Base-by-base conservation (phyloP, 148 eudicot genomes). In the Nepenthes mirabilis region DNA sequence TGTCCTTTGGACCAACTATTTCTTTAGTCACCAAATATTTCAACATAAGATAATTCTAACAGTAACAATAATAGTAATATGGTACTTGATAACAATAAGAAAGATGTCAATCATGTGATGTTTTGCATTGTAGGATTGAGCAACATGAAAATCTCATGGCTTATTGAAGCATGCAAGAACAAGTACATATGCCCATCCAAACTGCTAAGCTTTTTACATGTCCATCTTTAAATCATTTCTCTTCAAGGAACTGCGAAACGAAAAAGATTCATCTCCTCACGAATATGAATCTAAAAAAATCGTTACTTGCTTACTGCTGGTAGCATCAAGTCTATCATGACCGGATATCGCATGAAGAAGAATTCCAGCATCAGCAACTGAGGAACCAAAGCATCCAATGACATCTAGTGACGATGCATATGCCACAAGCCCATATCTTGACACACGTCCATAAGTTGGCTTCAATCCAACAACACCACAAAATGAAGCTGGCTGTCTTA, bases 381-480 rank as follows among this genome's bases (percentile, higher is more conserved):
- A 84, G 43, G 99, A 79, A 68, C 95, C 97, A 67, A 94, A 89
- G 77, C 99, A 94, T 48, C 99, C 99, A 55, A 89, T 81, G 36
- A 84, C 97, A 86, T 94, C 99, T 63, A 94, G 62, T 14, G 99
- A 94, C 61, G 99, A 94, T 14, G 99, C 97, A 82, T 94, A 94
- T 57, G 99, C 91, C 79, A 94, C 87, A 36, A 94, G 99, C 34
- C 99, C 99, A 69, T 84, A 94, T 76, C 99, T 87, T 14, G 99
- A 94, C 49, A 94, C 93, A 63, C 97, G 99, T 10, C 99, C 99
- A 70, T 94, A 89, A 6, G 99, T 94, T 54, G 99, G 99, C 77
- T 93, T 93, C 67, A 93, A 77, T 47, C 99, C 99, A 57, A 93
- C 99, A 65, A 93, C 95, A 11, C 97, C 99, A 66, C 99, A 93